Evolutionary conservation across 192 early-diverging fungal species (phyloP).

Genomic region (Funneliformis geosporum): DNA sequence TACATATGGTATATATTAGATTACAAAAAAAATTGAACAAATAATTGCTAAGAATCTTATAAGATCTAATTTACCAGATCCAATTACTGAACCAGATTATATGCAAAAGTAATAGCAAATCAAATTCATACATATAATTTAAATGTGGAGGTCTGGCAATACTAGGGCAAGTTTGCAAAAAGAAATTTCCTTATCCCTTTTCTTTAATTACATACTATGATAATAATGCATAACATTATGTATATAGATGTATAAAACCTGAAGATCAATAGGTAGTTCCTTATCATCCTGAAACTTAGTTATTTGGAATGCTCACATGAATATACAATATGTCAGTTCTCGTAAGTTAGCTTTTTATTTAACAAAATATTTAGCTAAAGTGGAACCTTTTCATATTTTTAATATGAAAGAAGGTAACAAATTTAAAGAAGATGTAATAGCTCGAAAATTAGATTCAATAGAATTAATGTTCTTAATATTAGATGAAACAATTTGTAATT

Average conservation of each 20-base stretch:
- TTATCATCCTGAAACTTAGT: not conserved
- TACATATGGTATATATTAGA: no score
- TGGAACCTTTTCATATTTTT: not conserved
- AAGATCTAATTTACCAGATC: no score
- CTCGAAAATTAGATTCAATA: not conserved
- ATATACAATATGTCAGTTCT: conserved; percentile 7
- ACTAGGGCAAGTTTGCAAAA: not conserved
- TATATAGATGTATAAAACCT: not conserved
- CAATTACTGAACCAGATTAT: not conserved
- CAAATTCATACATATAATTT: conserved; percentile 6
- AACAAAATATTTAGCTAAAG: conserved; percentile 2
- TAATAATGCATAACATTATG: not conserved
- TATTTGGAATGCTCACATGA: conserved; percentile 8
- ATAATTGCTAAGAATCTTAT: no score
- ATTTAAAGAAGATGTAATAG: not conserved
- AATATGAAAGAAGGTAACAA: not conserved
- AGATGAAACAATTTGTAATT: not conserved
- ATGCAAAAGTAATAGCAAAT: not conserved
- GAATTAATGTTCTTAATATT: conserved; percentile 8
- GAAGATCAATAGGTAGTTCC: conserved; percentile 9
- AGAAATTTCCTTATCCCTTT: not conserved
- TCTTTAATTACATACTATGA: not conserved
- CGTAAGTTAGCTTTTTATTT: not conserved
- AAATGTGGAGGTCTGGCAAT: not conserved
- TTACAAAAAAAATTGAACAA: no score